These are phyloP conservation scores for Cydonia oblonga DNA, from an alignment of 331 rosid genomes.

Conservation along the genomic window DNA sequence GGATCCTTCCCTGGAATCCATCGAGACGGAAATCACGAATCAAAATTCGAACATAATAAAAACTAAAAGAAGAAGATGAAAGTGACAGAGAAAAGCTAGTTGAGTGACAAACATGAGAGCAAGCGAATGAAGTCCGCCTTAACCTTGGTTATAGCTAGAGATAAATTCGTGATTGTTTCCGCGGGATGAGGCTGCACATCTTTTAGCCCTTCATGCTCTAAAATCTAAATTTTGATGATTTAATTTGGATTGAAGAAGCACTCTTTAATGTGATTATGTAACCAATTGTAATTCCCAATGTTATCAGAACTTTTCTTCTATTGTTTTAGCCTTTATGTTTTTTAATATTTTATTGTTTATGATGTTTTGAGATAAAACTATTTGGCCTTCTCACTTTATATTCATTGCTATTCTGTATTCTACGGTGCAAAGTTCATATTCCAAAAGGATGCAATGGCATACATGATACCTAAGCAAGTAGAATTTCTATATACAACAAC, in stretches of 20 bases:
- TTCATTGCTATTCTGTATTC: background rate
- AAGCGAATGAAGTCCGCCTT: background rate
- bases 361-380: too few relatives aligned
- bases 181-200: background rate
- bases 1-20: background rate
- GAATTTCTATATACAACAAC: background rate
- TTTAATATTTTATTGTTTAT: too few relatives aligned
- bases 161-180: background rate
- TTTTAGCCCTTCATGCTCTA: background rate
- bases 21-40: background rate
- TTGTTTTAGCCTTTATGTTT: too few relatives aligned
- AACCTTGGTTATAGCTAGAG: background rate
- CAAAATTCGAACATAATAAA: background rate
- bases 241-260: background rate
- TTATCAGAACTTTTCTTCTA: background rate
- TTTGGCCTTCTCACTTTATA: too few relatives aligned
- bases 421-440: background rate
- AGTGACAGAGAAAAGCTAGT: background rate
- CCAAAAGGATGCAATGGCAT: background rate
- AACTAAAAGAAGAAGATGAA: background rate
- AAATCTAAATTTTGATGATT: background rate
- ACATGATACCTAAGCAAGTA: background rate
- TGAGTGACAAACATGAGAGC: background rate
- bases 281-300: background rate
- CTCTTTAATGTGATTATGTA: background rate